Evolutionary conservation across 2,329 filamentous ascomycete genomes (phyloP).

Genomic region (Verticillium albo-atrum): DNA sequence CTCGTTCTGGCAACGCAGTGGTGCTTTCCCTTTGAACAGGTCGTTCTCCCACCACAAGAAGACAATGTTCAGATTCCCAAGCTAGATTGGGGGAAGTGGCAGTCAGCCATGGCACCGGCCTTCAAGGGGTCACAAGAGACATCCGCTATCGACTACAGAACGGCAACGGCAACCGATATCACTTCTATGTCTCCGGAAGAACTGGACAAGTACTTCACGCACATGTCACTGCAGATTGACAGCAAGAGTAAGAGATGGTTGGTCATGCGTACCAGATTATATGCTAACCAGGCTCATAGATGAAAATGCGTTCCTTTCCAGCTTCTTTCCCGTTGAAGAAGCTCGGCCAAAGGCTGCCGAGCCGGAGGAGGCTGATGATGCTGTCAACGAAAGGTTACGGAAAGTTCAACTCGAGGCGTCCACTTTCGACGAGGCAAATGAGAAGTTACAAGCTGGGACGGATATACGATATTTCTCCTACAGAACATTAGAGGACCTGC

Average conservation of each 20-base stretch:
- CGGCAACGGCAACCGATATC: constrained; percentile 58
- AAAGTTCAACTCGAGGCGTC: neutral
- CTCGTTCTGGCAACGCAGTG: constrained; percentile 76
- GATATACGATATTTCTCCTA: constrained; percentile 14
- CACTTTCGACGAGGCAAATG: neutral
- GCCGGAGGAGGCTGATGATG: constrained; percentile 18
- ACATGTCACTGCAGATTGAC: constrained; percentile 26
- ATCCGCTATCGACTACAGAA: constrained; percentile 35
- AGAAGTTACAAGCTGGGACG: neutral
- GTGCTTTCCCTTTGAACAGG: constrained; percentile 67
- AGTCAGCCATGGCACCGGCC: constrained; percentile 33
- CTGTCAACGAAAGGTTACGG: constrained; percentile 15
- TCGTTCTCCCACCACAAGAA: constrained; percentile 36
- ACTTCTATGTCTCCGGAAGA: constrained; percentile 55
- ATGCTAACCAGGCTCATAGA: constrained; percentile 8
- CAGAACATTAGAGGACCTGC: constrained; percentile 23
- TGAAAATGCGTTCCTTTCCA: constrained; percentile 10
- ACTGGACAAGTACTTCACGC: constrained; percentile 61
- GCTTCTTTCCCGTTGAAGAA: constrained; percentile 29
- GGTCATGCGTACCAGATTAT: constrained; percentile 17
- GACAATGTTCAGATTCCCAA: constrained; percentile 40
- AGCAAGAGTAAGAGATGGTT: constrained; percentile 22
- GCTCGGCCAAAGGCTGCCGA: constrained; percentile 10
- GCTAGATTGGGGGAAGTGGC: constrained; percentile 74
- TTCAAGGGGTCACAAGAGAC: constrained; percentile 16